These are phyloP conservation scores for Begonia fuchsioides DNA, from an alignment of 306 rosid genomes.

Conservation along the genomic window DNA sequence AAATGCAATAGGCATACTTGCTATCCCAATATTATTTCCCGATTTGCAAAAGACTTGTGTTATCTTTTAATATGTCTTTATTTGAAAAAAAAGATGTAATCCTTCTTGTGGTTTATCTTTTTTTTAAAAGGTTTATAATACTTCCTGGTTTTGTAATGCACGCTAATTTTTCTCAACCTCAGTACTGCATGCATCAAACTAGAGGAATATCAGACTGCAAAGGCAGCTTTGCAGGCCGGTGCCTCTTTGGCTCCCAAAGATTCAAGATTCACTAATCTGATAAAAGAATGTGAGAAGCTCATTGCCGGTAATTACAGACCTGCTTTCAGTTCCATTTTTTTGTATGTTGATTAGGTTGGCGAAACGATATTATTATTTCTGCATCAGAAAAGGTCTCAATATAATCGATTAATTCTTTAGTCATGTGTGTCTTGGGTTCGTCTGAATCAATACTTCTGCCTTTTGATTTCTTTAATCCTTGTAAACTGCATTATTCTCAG, in stretches of 20 bases:
- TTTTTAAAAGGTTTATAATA: background rate
- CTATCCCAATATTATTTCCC: no score
- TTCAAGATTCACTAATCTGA: slow-evolving; percentile 33
- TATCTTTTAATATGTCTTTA: background rate
- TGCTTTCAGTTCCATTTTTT: background rate
- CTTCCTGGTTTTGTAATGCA: background rate
- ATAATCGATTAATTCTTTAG: no score
- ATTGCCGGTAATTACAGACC: slow-evolving; percentile 42
- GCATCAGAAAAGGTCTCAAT: no score
- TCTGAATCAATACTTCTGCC: no score
- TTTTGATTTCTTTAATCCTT: slow-evolving; percentile 7
- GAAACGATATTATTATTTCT: no score
- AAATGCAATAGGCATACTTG: no score
- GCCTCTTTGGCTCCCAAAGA: slow-evolving; percentile 42
- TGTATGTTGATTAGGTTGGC: no score
- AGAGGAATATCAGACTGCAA: slow-evolving; percentile 88
- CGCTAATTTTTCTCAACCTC: background rate
- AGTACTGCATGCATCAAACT: slow-evolving; percentile 75
- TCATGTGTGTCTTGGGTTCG: no score
- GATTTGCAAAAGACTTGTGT: background rate
- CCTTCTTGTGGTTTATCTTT: background rate
- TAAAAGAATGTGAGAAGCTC: slow-evolving; percentile 48
- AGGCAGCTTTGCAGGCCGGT: slow-evolving; percentile 55
- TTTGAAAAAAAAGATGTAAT: background rate
- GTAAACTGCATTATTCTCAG: slow-evolving; percentile 25